Base-by-base conservation (phyloP, 768 basidiomycete species). In the Tricholoma bakamatsutake region DNA sequence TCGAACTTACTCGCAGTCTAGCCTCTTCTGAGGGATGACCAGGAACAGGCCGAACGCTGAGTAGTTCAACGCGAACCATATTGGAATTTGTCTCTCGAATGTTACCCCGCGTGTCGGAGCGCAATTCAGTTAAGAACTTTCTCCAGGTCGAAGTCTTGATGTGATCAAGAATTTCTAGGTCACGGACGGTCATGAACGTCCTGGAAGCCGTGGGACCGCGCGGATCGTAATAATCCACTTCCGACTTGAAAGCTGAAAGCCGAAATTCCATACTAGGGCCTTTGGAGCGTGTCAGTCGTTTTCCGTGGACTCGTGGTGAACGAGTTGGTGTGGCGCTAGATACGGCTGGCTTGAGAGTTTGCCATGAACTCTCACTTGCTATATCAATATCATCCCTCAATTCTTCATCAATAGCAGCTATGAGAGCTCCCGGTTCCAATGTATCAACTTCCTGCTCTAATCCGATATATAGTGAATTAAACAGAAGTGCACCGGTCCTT, bases 141-240 rank as follows among this genome's bases (percentile, higher is more conserved):
- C 87, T 90, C 97, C 97, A 99, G 0, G 97, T 98, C 8, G 94
- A 98, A 0, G 94, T 95, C 75, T 91, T 94, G 77, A 99, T 93
- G 66, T 97, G 95, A 68, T 99, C 97, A 50, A 98, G 73, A 57
- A 98, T 97, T 69, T 97, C 93, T 17, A 93, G 63, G 58, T 91
- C 83, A 56, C 72, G 79, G 50, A 94, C 76, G 10, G 84, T 84
- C 12, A 82, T 80, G 47, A 89, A 77, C 1, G 83, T 79, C 52
- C 87, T 77, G 2, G 87, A 88, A 8, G 86, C 83, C 21, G 86
- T 65, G 0, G 79, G 69, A 43, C 79, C 79, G 10, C 77, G 73
- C 5, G 82, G 77, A 8, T 68, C 68, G 63, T 84, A 90, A 54
- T 82, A 74, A 65, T 91, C 88, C 31, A 90, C 69, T 59, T 89